These are phyloP conservation scores for Puccinia sorghi DNA, from an alignment of 1,284 basidiomycete genomes.

Conservation along the genomic window DNA sequence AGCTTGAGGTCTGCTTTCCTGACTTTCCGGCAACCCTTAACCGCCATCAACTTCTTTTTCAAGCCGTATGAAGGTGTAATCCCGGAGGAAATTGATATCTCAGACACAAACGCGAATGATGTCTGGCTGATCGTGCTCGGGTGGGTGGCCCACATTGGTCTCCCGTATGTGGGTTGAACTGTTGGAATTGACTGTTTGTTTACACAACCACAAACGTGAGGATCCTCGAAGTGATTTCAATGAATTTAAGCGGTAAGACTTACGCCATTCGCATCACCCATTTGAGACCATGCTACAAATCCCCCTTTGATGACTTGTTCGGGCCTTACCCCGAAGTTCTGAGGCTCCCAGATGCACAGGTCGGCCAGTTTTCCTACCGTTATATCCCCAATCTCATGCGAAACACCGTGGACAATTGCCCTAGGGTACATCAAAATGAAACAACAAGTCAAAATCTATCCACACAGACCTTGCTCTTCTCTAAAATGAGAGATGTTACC, in stretches of 20 bases:
- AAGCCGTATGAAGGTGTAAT: slow-evolving; percentile 65
- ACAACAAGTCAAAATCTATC: background rate
- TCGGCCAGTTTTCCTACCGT: slow-evolving; percentile 83
- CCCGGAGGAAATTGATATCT: slow-evolving; percentile 64
- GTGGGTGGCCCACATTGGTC: slow-evolving; percentile 82
- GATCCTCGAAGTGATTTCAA: background rate
- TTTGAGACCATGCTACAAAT: slow-evolving; percentile 81
- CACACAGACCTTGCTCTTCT: background rate
- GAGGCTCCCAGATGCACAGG: slow-evolving; percentile 89
- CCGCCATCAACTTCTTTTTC: slow-evolving; percentile 73
- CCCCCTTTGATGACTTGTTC: slow-evolving; percentile 93
- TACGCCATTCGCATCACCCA: slow-evolving; percentile 57
- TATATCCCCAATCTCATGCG: slow-evolving; percentile 81
- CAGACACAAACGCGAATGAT: slow-evolving; percentile 82
- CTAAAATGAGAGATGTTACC: slow-evolving; percentile 58
- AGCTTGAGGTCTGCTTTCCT: slow-evolving; percentile 90
- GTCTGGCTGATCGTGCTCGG: slow-evolving; percentile 74
- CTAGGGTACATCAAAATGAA: slow-evolving; percentile 61
- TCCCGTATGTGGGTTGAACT: slow-evolving; percentile 80
- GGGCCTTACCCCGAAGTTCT: slow-evolving; percentile 86
- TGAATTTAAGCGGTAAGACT: slow-evolving; percentile 14
- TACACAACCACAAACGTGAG: background rate
- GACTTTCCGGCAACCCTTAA: slow-evolving; percentile 73
- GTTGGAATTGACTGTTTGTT: slow-evolving; percentile 73
- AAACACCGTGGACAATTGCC: slow-evolving; percentile 90